A percentile compares a stretch with the other conserved stretches of the same genome.
phyloP scores from a whole-genome alignment of 108 stramenopile genomes.

The Discostella stelligeroides region DNA sequence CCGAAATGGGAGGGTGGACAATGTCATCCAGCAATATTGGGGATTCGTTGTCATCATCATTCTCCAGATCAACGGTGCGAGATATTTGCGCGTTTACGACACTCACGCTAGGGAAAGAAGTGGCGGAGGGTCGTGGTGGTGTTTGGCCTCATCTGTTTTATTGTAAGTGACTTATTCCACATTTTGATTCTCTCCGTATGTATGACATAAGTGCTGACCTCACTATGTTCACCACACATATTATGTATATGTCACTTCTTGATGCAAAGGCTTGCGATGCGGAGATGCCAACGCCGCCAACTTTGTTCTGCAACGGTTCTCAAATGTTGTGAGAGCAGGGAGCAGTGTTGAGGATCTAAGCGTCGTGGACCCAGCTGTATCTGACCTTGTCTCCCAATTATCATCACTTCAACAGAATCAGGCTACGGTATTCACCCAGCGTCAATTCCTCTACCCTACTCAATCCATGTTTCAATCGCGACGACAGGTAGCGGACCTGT shows the following conservation, averaged over 20 bases:
- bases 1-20: slow-evolving; percentile 15
- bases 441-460: slow-evolving; percentile 22
- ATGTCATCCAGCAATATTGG: background rate
- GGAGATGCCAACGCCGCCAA: slow-evolving; percentile 13
- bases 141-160: slow-evolving; percentile 43
- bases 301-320: slow-evolving; percentile 14
- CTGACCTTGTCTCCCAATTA: slow-evolving; percentile 26
- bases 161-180: slow-evolving; percentile 19
- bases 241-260: background rate
- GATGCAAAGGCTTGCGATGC: slow-evolving; percentile 11
- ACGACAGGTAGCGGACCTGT: slow-evolving; percentile 33
- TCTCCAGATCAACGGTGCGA: slow-evolving; percentile 21
- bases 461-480: slow-evolving; percentile 34
- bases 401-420: slow-evolving; percentile 20
- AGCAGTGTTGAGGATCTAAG: slow-evolving; percentile 9
- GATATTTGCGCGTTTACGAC: slow-evolving; percentile 30
- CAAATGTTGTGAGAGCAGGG: background rate
- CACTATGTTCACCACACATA: background rate
- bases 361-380: slow-evolving; percentile 29
- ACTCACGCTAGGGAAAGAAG: slow-evolving; percentile 29
- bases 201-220: background rate
- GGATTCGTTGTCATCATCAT: background rate
- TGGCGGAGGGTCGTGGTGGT: slow-evolving; percentile 26
- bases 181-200: slow-evolving; percentile 6
- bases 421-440: slow-evolving; percentile 30